phyloP scores from a whole-genome alignment of 2,329 filamentous ascomycete species.

The Magnaporthiopsis incrustans region DNA sequence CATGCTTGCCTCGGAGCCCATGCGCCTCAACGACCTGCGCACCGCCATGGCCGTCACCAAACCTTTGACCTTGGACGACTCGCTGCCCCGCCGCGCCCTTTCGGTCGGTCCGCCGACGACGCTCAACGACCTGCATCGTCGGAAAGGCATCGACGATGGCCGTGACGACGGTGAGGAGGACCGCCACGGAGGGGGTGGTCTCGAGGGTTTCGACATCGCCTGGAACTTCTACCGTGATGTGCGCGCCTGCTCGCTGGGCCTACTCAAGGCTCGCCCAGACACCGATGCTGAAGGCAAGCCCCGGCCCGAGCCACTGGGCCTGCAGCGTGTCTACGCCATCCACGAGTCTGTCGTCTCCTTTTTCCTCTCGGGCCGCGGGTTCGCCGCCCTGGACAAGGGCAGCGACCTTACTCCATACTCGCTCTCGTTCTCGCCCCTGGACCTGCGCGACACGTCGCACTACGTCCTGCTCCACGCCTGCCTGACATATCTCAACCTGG shows the following conservation, averaged over 20 bases:
- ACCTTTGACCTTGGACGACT: constrained; percentile 10
- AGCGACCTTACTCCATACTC: constrained; percentile 7
- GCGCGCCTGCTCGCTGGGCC: constrained; percentile 23
- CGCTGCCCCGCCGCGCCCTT: constrained; percentile 16
- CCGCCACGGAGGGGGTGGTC: not conserved
- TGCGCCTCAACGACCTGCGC: constrained; percentile 24
- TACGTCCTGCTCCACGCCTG: constrained; percentile 23
- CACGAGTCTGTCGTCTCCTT: constrained; percentile 24
- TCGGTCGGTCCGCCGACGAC: constrained; percentile 18
- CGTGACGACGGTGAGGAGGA: not conserved
- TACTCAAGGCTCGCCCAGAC: constrained; percentile 21
- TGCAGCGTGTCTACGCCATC: constrained; percentile 22
- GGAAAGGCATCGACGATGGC: constrained; percentile 5
- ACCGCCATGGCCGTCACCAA: constrained; percentile 22
- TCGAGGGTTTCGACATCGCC: constrained; percentile 20
- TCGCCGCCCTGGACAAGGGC: constrained; percentile 17
- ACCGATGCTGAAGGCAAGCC: constrained; percentile 7
- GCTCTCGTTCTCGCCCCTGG: constrained; percentile 9
- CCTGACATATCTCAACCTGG: constrained; percentile 24
- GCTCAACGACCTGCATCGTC: constrained; percentile 17
- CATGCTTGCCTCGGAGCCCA: constrained; percentile 22
- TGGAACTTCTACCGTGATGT: constrained; percentile 23
- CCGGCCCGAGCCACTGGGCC: constrained; percentile 18
- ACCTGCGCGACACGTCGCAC: constrained; percentile 21
- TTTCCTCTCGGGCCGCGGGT: constrained; percentile 24